Evolutionary conservation across 805 yeast species (phyloP), one percentile per base, ranked within the genome.

Genomic region (Barnettozyma siamensis): DNA sequence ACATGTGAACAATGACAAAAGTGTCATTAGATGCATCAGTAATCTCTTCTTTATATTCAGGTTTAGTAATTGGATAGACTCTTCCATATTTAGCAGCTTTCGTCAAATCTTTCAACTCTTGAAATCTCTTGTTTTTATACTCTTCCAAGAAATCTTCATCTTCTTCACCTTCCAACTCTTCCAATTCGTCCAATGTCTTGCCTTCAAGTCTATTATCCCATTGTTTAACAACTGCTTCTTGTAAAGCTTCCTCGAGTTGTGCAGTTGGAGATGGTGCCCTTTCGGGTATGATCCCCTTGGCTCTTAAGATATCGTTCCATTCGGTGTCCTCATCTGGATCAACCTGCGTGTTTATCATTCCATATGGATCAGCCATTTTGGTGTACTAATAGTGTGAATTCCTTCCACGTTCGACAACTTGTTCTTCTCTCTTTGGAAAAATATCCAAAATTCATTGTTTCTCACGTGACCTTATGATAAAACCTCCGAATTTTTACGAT

Each of bases 311-410:
- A 62, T 93, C 99, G 59, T 93, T 93, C 99, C 99, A 93, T 62
- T 93, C 99, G 0, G 99, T 93, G 60, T 93, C 99, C 63, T 93
- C 99, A 47, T 76, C 77, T 28, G 96, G 97, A 63, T 93, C 89
- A 41, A 89, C 96, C 63, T 88, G 87, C 37, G 88, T 88, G 50
- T 80, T 87, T 41, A 83, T 70, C 66, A 81, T 74, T 20, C 42
- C 38, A 29, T 43, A 39, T 27, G 79, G 76, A 45, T 78, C 80
- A 13, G 44, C 41, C 44, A 41, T 41, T 24, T 34, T 18, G 17
- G 20, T 8, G 11, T n/a, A n/a, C n/a, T n/a, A n/a, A n/a, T n/a
- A n/a, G n/a, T n/a, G n/a, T n/a, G n/a, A n/a, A n/a, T n/a, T n/a
- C n/a, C n/a, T n/a, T n/a, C n/a, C n/a, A n/a, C 10, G 10, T 7